These are phyloP conservation scores for Spathaspora sp. DNA, from an alignment of 1,139 yeast species.

Conservation along the genomic window DNA sequence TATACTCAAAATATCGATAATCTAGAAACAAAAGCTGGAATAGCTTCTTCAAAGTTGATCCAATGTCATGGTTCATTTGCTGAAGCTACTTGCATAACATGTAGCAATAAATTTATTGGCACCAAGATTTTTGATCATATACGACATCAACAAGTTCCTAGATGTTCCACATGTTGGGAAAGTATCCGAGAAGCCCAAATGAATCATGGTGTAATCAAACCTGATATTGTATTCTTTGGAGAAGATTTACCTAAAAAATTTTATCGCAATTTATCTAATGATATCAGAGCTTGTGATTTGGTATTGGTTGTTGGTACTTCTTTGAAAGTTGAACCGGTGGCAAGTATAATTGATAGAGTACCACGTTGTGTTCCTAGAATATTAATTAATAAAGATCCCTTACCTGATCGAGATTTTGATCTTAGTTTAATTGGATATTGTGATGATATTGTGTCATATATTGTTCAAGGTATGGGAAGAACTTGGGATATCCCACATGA, in stretches of 20 bases:
- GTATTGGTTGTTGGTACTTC: constrained; percentile 88
- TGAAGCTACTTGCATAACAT: constrained; percentile 79
- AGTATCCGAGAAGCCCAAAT: constrained; percentile 39
- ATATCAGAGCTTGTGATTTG: constrained; percentile 68
- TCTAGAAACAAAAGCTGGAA: constrained; percentile 79
- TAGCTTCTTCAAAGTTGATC: constrained; percentile 62
- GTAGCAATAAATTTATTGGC: constrained; percentile 68
- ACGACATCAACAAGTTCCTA: constrained; percentile 59
- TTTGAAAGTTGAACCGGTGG: constrained; percentile 88
- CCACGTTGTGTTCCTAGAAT: constrained; percentile 76
- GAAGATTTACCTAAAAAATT: constrained; percentile 78
- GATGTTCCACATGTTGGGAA: constrained; percentile 65
- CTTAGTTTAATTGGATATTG: constrained; percentile 77
- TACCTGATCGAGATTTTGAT: constrained; percentile 79
- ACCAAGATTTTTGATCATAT: constrained; percentile 62
- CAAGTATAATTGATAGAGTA: constrained; percentile 74
- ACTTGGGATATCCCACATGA: constrained; percentile 66
- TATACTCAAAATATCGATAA: constrained; percentile 94
- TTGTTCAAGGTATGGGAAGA: constrained; percentile 51
- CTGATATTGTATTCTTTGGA: constrained; percentile 91
- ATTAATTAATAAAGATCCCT: constrained; percentile 75
- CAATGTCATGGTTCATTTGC: constrained; percentile 98
- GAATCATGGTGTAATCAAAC: constrained; percentile 82
- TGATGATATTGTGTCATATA: constrained; percentile 77
- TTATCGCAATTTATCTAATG: constrained; percentile 57